Base-by-base conservation (phyloP, 2,329 filamentous ascomycete genomes). In the Emergomyces africanus region DNA sequence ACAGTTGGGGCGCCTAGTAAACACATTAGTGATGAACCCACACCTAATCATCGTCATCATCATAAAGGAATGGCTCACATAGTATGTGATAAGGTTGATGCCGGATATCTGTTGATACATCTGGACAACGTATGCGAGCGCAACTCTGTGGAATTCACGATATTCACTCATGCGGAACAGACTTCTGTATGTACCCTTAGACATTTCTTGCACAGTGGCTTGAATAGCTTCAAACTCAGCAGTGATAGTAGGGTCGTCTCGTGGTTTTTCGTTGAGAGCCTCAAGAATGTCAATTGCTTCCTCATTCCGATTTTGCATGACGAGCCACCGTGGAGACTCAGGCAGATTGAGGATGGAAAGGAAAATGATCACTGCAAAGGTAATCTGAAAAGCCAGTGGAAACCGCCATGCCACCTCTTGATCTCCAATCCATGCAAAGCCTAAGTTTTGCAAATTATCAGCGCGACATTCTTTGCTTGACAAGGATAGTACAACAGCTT, bases 361-460 rank as follows among this genome's bases (percentile, higher is more conserved):
- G 46, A 79, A 70, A 30, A 82, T 80, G 37, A 82, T 70, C 1
- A 79, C 59, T 0, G 80, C 79, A 57, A 83, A 79, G 35, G 81
- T 64, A 63, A 81, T 81, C 67, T 83, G 81, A 66, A 83, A 80
- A 8, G 77, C 78, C 49, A 83, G 74, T 0, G 81, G 80, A 60
- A 82, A 79, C 51, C 80, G 73, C 80, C 80, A 83, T 25, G 76
- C 25, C 9, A 56, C 51, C 41, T 57, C 54, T 4, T 57, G 49
- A 5, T 54, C 48, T 25, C 48, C 57, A 25, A 58, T 54, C 48
- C 46, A 58, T 42, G 49, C 46, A 49, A 58, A 58, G 14, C 56
- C 56, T 58, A 28, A n/a, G n/a, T n/a, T 33, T 20, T 8, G 4
- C 8, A 8, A 41, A 48, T 48, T 10, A 48, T 57, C 12, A 57